A percentile compares a stretch with the other conserved stretches of the same genome.
Conservation (phyloP, 208 protist species). For the Crithidia fasciculata region DNA sequence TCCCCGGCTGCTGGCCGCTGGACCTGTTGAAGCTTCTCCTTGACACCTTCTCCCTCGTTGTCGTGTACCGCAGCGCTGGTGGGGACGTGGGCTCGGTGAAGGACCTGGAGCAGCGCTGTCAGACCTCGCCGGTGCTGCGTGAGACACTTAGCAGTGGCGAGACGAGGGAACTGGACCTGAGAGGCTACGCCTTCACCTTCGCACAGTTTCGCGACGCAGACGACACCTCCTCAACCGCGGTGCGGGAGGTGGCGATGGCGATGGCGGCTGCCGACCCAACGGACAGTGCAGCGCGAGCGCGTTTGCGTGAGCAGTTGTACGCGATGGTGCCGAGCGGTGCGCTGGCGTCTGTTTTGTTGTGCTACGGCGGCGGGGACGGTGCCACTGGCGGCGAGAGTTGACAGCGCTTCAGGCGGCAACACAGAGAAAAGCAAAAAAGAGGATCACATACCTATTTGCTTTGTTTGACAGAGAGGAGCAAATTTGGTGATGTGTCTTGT, state of each 20-base stretch:
- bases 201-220: constrained; percentile 38
- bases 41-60: constrained; percentile 55
- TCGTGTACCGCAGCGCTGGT: constrained; percentile 34
- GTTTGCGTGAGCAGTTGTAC: constrained; percentile 1
- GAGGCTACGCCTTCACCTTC: constrained; percentile 50
- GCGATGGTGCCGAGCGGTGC: constrained; percentile 35
- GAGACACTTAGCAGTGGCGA: constrained; percentile 25
- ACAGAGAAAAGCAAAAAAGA: too few species aligned
- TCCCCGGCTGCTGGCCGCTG: constrained; percentile 69
- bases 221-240: constrained; percentile 59
- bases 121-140: constrained; percentile 22
- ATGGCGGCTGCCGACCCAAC: background rate
- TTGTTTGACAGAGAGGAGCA: too few species aligned
- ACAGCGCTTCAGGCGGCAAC: background rate
- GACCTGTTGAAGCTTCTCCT: constrained; percentile 59
- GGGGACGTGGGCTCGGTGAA: background rate
- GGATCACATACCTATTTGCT: too few species aligned
- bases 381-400: background rate
- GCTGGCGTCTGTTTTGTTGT: constrained; percentile 7
- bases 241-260: constrained; percentile 43
- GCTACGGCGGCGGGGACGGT: constrained; percentile 17
- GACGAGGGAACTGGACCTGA: constrained; percentile 43
- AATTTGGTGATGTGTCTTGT: too few species aligned
- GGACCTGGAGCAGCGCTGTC: constrained; percentile 15
- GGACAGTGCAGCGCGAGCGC: background rate